These are phyloP conservation scores for Mortierella sp. DNA, from an alignment of 371 early-diverging fungal species.

Conservation along the genomic window DNA sequence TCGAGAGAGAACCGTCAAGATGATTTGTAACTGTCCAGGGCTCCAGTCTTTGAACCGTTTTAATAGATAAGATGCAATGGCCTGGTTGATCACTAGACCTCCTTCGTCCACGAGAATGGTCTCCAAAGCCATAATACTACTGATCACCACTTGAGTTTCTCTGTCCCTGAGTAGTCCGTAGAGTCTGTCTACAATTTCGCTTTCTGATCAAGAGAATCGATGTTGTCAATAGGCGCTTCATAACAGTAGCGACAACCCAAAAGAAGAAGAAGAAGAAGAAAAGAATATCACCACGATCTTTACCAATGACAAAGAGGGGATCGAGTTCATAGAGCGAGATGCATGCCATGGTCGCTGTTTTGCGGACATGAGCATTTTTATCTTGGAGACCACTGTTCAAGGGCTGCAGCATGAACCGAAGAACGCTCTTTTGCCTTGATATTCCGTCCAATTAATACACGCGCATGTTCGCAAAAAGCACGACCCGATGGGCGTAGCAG, in stretches of 20 bases:
- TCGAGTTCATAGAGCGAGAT: conserved; percentile 38
- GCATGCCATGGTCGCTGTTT: conserved; percentile 38
- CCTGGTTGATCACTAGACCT: conserved; percentile 34
- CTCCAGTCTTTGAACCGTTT: conserved; percentile 39
- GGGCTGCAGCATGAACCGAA: conserved; percentile 40
- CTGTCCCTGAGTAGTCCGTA: conserved; percentile 29
- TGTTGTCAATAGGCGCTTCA: neutral
- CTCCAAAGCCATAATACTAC: conserved; percentile 26
- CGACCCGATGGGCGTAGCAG: too few species aligned
- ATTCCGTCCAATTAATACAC: too few species aligned
- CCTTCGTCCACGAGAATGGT: conserved; percentile 40
- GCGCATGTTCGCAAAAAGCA: too few species aligned
- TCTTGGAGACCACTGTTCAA: conserved; percentile 37
- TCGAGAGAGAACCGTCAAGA: conserved; percentile 34
- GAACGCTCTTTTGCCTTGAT: conserved; percentile 22
- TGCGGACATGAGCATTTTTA: conserved; percentile 45
- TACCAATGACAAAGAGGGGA: conserved; percentile 44
- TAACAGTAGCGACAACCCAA: neutral
- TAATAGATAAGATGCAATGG: conserved; percentile 18
- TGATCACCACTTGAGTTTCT: conserved; percentile 35
- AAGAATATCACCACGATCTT: neutral
- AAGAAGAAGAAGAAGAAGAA: neutral
- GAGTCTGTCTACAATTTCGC: conserved; percentile 36
- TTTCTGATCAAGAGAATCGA: conserved; percentile 19
- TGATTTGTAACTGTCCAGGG: conserved; percentile 24